phyloP scores from a whole-genome alignment of 2,329 filamentous ascomycete genomes.

The Xylariaceae sp. region DNA sequence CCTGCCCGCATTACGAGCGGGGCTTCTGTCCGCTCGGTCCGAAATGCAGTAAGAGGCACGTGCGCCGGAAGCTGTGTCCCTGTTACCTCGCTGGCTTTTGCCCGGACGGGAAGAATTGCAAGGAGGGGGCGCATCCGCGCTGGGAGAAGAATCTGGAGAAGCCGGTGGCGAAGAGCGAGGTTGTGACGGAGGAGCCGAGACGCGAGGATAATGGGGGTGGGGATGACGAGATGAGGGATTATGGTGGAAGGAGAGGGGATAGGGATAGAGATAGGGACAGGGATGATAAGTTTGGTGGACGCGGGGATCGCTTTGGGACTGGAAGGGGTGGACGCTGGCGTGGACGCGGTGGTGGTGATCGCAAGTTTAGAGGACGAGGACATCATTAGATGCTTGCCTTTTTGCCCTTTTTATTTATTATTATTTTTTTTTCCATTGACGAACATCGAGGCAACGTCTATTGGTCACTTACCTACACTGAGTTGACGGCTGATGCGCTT shows the following conservation, averaged over 20 bases:
- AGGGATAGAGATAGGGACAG: constrained; percentile 22
- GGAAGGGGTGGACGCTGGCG: constrained; percentile 27
- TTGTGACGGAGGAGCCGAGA: constrained; percentile 48
- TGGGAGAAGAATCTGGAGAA: constrained; percentile 74
- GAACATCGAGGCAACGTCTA: neutral
- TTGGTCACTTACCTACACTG: neutral
- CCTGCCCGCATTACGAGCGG: constrained; percentile 86
- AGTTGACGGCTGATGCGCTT: neutral
- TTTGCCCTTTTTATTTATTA: too few relatives aligned
- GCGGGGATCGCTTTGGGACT: constrained; percentile 34
- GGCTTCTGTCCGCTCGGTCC: constrained; percentile 93
- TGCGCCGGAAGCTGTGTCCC: constrained; percentile 70
- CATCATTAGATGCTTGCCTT: constrained; percentile 7
- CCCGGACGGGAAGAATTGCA: constrained; percentile 71
- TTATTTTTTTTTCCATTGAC: too few relatives aligned
- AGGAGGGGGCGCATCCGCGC: constrained; percentile 73
- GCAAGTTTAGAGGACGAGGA: constrained; percentile 28
- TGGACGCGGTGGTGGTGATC: constrained; percentile 32
- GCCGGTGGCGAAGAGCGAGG: constrained; percentile 63
- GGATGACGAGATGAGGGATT: constrained; percentile 32
- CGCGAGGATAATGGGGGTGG: constrained; percentile 39
- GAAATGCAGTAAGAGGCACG: constrained; percentile 80
- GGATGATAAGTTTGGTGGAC: constrained; percentile 29
- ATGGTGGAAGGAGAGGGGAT: constrained; percentile 9
- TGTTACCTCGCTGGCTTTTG: constrained; percentile 95